phyloP scores from a whole-genome alignment of 2,329 filamentous ascomycete species.

The Colletotrichum sp. region DNA sequence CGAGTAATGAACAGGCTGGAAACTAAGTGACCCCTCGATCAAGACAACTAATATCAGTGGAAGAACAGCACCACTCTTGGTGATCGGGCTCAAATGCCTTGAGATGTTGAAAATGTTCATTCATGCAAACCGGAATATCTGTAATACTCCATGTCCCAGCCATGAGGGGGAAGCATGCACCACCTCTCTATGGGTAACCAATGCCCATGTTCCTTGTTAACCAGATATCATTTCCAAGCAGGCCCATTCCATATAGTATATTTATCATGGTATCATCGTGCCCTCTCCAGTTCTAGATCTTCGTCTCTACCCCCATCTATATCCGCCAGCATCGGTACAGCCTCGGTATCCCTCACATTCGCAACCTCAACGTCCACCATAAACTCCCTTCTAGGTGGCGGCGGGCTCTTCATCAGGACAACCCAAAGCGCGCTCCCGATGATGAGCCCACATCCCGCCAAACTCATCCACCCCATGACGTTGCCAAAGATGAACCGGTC shows the following conservation, averaged over 20 bases:
- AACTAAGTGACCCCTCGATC: background rate
- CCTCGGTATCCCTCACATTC: slow-evolving; percentile 37
- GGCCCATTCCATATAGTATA: background rate
- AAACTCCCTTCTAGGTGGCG: slow-evolving; percentile 28
- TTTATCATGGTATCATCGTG: background rate
- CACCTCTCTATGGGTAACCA: background rate
- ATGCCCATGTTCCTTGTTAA: background rate
- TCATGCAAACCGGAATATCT: background rate
- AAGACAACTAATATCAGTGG: background rate
- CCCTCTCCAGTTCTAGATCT: slow-evolving; percentile 16
- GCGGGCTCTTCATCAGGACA: slow-evolving; percentile 46
- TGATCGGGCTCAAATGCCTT: background rate
- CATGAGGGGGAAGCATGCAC: background rate
- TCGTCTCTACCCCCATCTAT: slow-evolving; percentile 30
- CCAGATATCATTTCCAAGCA: background rate
- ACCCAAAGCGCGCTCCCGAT: slow-evolving; percentile 59
- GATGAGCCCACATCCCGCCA: slow-evolving; percentile 57
- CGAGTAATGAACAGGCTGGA: background rate
- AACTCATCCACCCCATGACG: slow-evolving; percentile 52
- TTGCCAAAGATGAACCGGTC: slow-evolving; percentile 59
- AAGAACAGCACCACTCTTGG: background rate
- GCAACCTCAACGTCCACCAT: slow-evolving; percentile 37
- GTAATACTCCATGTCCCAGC: background rate
- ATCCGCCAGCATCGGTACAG: slow-evolving; percentile 44
- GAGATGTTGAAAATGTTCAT: background rate